Conservation (phyloP, 352 stramenopile genomes). For the Elongisporangium senticosum region DNA sequence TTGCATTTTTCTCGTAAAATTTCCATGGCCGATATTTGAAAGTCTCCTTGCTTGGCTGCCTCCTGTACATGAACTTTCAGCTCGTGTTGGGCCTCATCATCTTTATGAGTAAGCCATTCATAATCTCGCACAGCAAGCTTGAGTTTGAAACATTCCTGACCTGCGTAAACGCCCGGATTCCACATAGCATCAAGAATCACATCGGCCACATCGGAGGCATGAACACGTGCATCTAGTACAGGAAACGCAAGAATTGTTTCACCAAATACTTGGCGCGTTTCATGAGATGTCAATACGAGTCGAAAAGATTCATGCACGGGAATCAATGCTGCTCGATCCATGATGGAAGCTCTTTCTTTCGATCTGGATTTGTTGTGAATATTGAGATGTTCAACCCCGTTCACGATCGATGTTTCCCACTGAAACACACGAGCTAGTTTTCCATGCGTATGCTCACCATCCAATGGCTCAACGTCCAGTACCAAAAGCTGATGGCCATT, state of each 20-base stretch:
- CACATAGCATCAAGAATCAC: slow-evolving; percentile 48
- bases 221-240: slow-evolving; percentile 21
- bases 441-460: slow-evolving; percentile 16
- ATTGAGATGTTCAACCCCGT: slow-evolving; percentile 18
- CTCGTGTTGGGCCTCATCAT: slow-evolving; percentile 12
- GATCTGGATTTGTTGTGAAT: not conserved
- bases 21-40: slow-evolving; percentile 35
- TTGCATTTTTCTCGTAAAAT: slow-evolving; percentile 20
- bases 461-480: slow-evolving; percentile 41
- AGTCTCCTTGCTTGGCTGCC: slow-evolving; percentile 32
- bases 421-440: slow-evolving; percentile 21
- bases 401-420: slow-evolving; percentile 20
- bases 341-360: not conserved
- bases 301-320: slow-evolving; percentile 34
- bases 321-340: slow-evolving; percentile 6
- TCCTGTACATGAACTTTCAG: slow-evolving; percentile 38
- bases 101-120: slow-evolving; percentile 9
- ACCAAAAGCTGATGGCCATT: slow-evolving; percentile 54
- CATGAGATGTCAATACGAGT: slow-evolving; percentile 35
- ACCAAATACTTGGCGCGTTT: slow-evolving; percentile 25
- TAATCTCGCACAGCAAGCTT: slow-evolving; percentile 30
- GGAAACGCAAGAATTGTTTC: slow-evolving; percentile 27
- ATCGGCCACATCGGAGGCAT: slow-evolving; percentile 23
- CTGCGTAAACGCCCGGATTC: slow-evolving; percentile 13
- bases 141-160: slow-evolving; percentile 16